Conservation (phyloP, 169 alveolate species). For the Plasmodium gaboni region DNA sequence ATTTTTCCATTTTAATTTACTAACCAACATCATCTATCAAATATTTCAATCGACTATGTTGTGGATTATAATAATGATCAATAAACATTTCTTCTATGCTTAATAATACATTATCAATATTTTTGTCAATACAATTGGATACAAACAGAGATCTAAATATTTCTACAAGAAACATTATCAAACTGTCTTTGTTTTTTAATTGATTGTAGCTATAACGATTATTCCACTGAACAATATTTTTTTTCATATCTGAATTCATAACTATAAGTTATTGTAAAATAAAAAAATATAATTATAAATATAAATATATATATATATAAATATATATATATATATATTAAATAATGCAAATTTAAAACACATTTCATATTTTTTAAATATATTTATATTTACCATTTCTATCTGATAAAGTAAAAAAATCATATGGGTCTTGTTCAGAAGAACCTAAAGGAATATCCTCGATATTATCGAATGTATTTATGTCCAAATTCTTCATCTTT, state of each 20-base stretch:
- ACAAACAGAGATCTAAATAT: slow-evolving; percentile 57
- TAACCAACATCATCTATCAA: slow-evolving; percentile 71
- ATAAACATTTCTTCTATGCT: slow-evolving; percentile 62
- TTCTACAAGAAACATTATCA: slow-evolving; percentile 52
- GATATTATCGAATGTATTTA: slow-evolving; percentile 4
- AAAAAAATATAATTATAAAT: neutral
- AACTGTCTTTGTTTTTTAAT: slow-evolving; percentile 49
- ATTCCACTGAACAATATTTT: slow-evolving; percentile 48
- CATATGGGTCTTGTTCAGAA: slow-evolving; percentile 31
- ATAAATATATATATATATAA: neutral
- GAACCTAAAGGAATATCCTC: slow-evolving; percentile 30
- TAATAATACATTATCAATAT: slow-evolving; percentile 37
- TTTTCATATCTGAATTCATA: slow-evolving; percentile 51
- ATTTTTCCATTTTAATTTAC: neutral
- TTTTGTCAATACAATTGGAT: slow-evolving; percentile 61
- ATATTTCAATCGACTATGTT: slow-evolving; percentile 55
- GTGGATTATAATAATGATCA: slow-evolving; percentile 45
- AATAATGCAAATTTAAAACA: too few species aligned
- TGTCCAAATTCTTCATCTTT: slow-evolving; percentile 45
- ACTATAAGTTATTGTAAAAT: neutral
- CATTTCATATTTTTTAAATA: slow-evolving; percentile 10
- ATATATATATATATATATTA: neutral
- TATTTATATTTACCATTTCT: slow-evolving; percentile 28
- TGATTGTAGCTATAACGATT: slow-evolving; percentile 62
- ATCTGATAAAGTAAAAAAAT: slow-evolving; percentile 56